A percentile compares a stretch with the other conserved stretches of the same genome.
Conservation (phyloP, 2,329 filamentous ascomycete genomes). For the Alternaria viburni region DNA sequence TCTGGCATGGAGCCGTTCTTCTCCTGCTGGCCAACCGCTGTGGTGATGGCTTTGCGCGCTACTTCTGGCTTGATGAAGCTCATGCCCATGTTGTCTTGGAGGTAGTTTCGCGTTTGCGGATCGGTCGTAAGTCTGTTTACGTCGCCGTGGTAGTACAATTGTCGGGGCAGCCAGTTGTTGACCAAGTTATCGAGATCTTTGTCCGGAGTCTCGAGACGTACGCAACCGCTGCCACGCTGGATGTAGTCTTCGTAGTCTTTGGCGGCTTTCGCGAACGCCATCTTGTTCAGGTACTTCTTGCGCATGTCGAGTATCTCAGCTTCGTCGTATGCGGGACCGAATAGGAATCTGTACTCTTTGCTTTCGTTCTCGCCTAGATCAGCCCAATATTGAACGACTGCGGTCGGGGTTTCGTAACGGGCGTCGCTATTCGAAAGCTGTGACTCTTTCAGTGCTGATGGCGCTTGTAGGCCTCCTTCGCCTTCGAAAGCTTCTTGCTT, state of each 20-base stretch:
- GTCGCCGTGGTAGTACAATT: conserved; percentile 65
- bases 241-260: conserved; percentile 61
- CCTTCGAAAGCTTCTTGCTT: conserved; percentile 62
- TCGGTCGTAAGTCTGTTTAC: conserved; percentile 65
- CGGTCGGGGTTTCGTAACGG: conserved; percentile 62
- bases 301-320: conserved; percentile 57
- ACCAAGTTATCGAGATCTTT: conserved; percentile 63
- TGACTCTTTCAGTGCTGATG: conserved; percentile 52
- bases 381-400: conserved; percentile 60
- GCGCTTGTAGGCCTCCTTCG: conserved; percentile 62
- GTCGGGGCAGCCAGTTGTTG: conserved; percentile 65
- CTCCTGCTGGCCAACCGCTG: conserved; percentile 61
- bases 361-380: conserved; percentile 50
- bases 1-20: conserved; percentile 64
- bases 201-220: conserved; percentile 62
- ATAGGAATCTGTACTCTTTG: conserved; percentile 61
- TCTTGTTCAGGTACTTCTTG: conserved; percentile 57
- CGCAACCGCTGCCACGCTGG: conserved; percentile 57
- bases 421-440: conserved; percentile 57
- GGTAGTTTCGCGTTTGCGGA: conserved; percentile 65
- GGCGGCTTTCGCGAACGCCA: conserved; percentile 55
- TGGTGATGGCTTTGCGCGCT: conserved; percentile 58
- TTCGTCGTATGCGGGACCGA: conserved; percentile 62
- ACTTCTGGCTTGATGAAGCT: conserved; percentile 61
- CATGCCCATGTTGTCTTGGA: conserved; percentile 69